These are phyloP conservation scores for Tagetes erecta DNA, from an alignment of 129 eudicot species.

Conservation along the genomic window DNA sequence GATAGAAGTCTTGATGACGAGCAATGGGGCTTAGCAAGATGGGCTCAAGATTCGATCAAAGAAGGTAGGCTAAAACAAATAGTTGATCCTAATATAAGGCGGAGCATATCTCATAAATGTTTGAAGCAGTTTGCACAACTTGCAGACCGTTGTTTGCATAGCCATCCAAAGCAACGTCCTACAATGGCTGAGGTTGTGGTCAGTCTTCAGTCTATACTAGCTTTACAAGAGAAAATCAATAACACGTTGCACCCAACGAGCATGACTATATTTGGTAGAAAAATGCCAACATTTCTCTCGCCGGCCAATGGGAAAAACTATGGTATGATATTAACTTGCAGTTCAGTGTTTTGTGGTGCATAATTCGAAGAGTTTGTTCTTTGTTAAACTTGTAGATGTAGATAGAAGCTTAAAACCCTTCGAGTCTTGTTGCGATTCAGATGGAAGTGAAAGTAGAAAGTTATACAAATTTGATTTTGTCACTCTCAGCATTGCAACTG, in stretches of 20 bases:
- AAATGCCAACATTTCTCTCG: not conserved
- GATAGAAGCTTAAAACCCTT: slow-evolving; percentile 7
- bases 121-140: slow-evolving; percentile 19
- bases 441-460: slow-evolving; percentile 14
- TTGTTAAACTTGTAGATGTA: not conserved
- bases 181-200: slow-evolving; percentile 17
- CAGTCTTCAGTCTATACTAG: slow-evolving; percentile 22
- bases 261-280: slow-evolving; percentile 11
- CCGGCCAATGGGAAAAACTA: not conserved
- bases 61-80: slow-evolving; percentile 22
- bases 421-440: slow-evolving; percentile 1
- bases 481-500: slow-evolving; percentile 22
- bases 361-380: not conserved
- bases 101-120: not conserved
- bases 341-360: not conserved
- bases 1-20: slow-evolving; percentile 27
- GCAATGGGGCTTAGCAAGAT: slow-evolving; percentile 19
- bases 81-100: slow-evolving; percentile 9
- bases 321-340: not conserved
- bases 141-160: slow-evolving; percentile 17
- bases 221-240: not conserved
- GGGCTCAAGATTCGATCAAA: slow-evolving; percentile 29
- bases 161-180: slow-evolving; percentile 24
- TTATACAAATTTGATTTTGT: slow-evolving; percentile 5
- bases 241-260: not conserved